Evolutionary conservation across 768 basidiomycete species (phyloP), one percentile per base, ranked within the genome.

Genomic region (Hydnum rufescens): DNA sequence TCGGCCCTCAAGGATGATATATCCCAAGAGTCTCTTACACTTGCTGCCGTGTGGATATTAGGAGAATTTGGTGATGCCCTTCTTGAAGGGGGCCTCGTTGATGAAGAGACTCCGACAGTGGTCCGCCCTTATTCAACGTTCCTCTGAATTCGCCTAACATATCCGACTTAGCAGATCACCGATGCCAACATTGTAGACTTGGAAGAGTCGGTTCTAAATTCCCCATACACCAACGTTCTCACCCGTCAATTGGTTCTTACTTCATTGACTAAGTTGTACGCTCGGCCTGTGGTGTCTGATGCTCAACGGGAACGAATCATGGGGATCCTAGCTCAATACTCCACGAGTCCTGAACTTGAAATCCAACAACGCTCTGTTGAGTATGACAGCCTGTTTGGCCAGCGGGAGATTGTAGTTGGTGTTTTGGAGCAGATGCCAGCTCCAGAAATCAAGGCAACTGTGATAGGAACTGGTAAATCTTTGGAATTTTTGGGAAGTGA

Each of bases 381-480:
- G 65, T 97, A 90, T 64, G 85, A 82, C 1, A 82, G 76, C 59
- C 63, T 99, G 58, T 88, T 87, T 62, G 76, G 72, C 28, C 51
- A 56, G 44, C 49, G 60, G n/a, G 78, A 83, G n/a, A 67, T 84
- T 22, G 72, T 76, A 54, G 71, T 73, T 4, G 95, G 93, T 32
- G 89, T 99, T 1, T 65, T 97, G 55, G 95, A 99, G 68, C 76
- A 89, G 52, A 99, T 99, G 95, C 95, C 95, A n/a, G 84, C 88
- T 3, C 95, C 95, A 1, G 95, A 99, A 64, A 67, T 97, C 57
- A 95, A 92, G 67, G 82, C 84, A n/a, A 96, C 93, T 2, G 85
- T 97, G 2, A 83, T 93, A 73, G 95, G 88, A 44, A 74, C 82
- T 55, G 85, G 89, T 92, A 58, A 57, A 64, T 58, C 13, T 22